A percentile compares a stretch with the other conserved stretches of the same genome.
Evolutionary conservation across 2,329 filamentous ascomycete species (phyloP).

Genomic region (Claviceps humidiphila): DNA sequence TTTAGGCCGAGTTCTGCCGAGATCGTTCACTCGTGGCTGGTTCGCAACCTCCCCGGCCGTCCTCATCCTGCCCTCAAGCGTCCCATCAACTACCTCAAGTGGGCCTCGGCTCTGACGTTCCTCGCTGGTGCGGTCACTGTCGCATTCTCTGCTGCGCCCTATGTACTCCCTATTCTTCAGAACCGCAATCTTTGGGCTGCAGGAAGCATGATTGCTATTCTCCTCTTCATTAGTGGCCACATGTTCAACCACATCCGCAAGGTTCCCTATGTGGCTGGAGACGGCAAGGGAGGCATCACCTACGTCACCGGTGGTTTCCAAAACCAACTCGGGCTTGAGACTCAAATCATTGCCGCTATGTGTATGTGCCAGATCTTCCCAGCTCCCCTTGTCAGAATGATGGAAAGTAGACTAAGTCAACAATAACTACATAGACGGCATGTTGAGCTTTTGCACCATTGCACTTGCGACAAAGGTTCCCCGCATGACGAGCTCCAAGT

Average conservation of each 20-base stretch:
- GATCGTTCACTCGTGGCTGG: slow-evolving; percentile 64
- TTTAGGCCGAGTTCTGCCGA: slow-evolving; percentile 61
- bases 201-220: slow-evolving; percentile 72
- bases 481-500: slow-evolving; percentile 62
- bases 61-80: slow-evolving; percentile 67
- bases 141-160: slow-evolving; percentile 59
- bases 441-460: slow-evolving; percentile 82
- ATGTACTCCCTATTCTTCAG: slow-evolving; percentile 67
- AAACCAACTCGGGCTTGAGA: slow-evolving; percentile 87
- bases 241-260: slow-evolving; percentile 99
- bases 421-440: slow-evolving; percentile 30
- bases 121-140: slow-evolving; percentile 57
- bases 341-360: slow-evolving; percentile 84
- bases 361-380: slow-evolving; percentile 43
- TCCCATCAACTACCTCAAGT: slow-evolving; percentile 76
- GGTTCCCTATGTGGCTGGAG: slow-evolving; percentile 78
- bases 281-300: slow-evolving; percentile 72
- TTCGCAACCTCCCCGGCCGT: slow-evolving; percentile 62
- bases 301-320: slow-evolving; percentile 91
- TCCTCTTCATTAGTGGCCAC: slow-evolving; percentile 89
- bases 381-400: background rate
- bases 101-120: slow-evolving; percentile 54
- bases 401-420: background rate
- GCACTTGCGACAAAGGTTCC: slow-evolving; percentile 85
- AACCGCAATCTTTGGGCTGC: slow-evolving; percentile 93